These are phyloP conservation scores for Porcisia deanei DNA, from an alignment of 208 protist genomes.

Conservation along the genomic window DNA sequence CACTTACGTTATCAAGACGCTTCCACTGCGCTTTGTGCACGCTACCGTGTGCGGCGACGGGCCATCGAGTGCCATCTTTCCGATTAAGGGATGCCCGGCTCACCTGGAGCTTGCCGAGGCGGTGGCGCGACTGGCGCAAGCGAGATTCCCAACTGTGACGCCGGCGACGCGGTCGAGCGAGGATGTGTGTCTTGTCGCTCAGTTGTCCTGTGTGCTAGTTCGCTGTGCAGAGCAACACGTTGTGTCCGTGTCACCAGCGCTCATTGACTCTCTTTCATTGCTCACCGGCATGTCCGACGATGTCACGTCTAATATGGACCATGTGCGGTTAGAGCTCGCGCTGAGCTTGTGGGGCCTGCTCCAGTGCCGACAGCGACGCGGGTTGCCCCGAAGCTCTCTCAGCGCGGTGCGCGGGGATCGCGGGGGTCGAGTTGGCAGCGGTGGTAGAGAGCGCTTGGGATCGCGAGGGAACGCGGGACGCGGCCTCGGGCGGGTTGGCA, in stretches of 20 bases:
- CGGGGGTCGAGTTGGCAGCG: background rate
- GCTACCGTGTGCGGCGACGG: constrained; percentile 44
- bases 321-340: constrained; percentile 31
- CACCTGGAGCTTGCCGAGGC: constrained; percentile 26
- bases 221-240: constrained; percentile 41
- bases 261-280: constrained; percentile 24
- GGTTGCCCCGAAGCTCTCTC: constrained; percentile 14
- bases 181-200: constrained; percentile 36
- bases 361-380: constrained; percentile 28
- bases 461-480: background rate
- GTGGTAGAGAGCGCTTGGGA: background rate
- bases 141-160: constrained; percentile 24
- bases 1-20: constrained; percentile 12
- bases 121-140: constrained; percentile 26
- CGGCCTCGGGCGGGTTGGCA: constrained; percentile 7
- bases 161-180: constrained; percentile 9
- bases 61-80: constrained; percentile 11
- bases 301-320: constrained; percentile 19
- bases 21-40: constrained; percentile 74
- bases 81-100: constrained; percentile 8
- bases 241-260: constrained; percentile 19
- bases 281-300: constrained; percentile 34
- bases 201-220: constrained; percentile 57
- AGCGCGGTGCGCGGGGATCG: constrained; percentile 3
- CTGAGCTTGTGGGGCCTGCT: constrained; percentile 33